Percentiles rank a stretch among this genome's conserved stretches.
Evolutionary conservation across 2,329 filamentous ascomycete genomes (phyloP).

Genomic region (Talaromyces pinophilus): DNA sequence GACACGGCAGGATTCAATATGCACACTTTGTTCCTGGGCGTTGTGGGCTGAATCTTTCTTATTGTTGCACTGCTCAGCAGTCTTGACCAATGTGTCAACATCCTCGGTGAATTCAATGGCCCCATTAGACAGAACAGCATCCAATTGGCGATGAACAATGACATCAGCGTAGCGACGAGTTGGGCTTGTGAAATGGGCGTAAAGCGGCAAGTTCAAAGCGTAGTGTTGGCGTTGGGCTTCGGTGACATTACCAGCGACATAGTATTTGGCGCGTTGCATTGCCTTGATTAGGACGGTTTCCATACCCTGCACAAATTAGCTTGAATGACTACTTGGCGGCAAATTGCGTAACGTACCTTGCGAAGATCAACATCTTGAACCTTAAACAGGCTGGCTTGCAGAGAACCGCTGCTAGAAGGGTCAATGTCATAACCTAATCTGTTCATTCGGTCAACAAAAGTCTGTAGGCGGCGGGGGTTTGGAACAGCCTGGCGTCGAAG

Average conservation of each 20-base stretch:
- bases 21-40: constrained; percentile 97
- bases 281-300: constrained; percentile 93
- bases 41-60: constrained; percentile 99
- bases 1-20: constrained; percentile 93
- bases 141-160: constrained; percentile 91
- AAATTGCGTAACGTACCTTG: constrained; percentile 55
- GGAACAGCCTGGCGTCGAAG: constrained; percentile 83
- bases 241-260: constrained; percentile 74
- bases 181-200: constrained; percentile 96
- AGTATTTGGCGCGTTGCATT: constrained; percentile 96
- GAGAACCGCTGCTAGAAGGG: constrained; percentile 79
- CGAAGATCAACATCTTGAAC: constrained; percentile 84
- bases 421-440: constrained; percentile 89
- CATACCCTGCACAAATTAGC: constrained; percentile 64
- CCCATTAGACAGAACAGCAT: constrained; percentile 79
- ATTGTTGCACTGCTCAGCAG: constrained; percentile 91
- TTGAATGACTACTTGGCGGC: not conserved
- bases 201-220: constrained; percentile 85
- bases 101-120: constrained; percentile 86
- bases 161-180: constrained; percentile 94
- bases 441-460: constrained; percentile 90
- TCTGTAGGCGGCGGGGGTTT: constrained; percentile 83
- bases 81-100: constrained; percentile 83
- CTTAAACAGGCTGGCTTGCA: constrained; percentile 94
- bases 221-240: constrained; percentile 85